Evolutionary conservation across 1,284 basidiomycete species (phyloP).

Genomic region (Omphalotus olearius): DNA sequence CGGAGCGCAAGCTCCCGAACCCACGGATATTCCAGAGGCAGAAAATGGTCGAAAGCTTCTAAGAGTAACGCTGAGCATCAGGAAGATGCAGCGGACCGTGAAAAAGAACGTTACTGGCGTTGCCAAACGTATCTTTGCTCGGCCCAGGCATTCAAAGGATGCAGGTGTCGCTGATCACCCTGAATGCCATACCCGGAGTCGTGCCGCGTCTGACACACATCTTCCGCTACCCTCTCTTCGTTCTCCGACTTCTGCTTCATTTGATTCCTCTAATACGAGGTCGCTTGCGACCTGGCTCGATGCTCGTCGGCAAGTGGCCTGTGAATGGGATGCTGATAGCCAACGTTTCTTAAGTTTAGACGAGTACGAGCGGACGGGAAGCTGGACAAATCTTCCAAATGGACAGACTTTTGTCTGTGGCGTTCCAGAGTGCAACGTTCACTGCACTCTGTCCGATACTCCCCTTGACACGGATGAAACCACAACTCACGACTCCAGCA

Average conservation of each 20-base stretch:
- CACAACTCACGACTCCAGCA: slow-evolving; percentile 2
- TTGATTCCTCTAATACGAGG: slow-evolving; percentile 29
- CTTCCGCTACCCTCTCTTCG: slow-evolving; percentile 3
- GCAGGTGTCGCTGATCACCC: not conserved
- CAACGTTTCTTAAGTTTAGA: slow-evolving; percentile 32
- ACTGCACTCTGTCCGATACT: slow-evolving; percentile 3
- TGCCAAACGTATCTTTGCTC: slow-evolving; percentile 6
- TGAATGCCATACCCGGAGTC: not conserved
- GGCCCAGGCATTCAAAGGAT: not conserved
- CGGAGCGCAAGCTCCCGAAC: slow-evolving; percentile 37
- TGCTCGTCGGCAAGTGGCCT: slow-evolving; percentile 22
- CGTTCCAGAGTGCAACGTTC: slow-evolving; percentile 12
- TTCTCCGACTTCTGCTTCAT: slow-evolving; percentile 16
- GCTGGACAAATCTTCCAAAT: slow-evolving; percentile 37
- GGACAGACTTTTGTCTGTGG: slow-evolving; percentile 9
- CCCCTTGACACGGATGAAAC: not conserved
- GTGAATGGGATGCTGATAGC: slow-evolving; percentile 19
- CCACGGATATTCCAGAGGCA: slow-evolving; percentile 24
- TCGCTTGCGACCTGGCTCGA: slow-evolving; percentile 38
- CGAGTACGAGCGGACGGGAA: slow-evolving; percentile 43
- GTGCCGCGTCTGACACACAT: not conserved
- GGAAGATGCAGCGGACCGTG: slow-evolving; percentile 24
- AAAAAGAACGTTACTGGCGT: slow-evolving; percentile 18
- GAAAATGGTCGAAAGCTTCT: slow-evolving; percentile 16
- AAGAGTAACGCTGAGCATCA: slow-evolving; percentile 23